Evolutionary conservation across 176 grass and related monocot genomes (phyloP).

Genomic region (Tuctoria greenei): DNA sequence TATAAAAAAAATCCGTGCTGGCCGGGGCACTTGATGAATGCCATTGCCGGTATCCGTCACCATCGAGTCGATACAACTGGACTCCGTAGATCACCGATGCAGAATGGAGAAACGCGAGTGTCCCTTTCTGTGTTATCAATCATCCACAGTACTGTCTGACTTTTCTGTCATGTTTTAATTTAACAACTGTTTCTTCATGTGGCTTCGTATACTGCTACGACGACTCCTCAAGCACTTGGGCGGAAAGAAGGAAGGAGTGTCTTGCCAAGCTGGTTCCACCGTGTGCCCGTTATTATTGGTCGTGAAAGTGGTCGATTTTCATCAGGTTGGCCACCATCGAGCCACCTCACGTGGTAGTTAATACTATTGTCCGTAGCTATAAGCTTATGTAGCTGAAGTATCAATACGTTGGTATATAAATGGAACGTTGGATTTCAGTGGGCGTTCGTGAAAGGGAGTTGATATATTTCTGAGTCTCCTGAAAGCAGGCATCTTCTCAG

Average conservation of each 20-base stretch:
- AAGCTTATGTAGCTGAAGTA: neutral
- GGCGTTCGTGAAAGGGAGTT: too few species aligned
- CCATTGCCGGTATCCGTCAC: neutral
- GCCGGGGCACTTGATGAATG: neutral
- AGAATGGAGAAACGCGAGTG: neutral
- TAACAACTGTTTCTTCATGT: neutral
- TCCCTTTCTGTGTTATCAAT: neutral
- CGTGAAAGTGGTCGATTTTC: neutral
- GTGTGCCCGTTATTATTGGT: neutral
- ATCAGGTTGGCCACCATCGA: neutral
- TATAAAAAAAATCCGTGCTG: neutral
- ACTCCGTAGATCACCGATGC: neutral
- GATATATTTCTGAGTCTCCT: too few species aligned
- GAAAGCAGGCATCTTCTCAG: too few species aligned
- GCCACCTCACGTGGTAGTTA: neutral
- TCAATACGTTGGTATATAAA: too few species aligned
- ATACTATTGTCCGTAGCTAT: neutral
- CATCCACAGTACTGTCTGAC: neutral
- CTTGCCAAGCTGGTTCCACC: neutral
- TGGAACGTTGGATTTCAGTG: too few species aligned
- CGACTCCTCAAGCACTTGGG: neutral
- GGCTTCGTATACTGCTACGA: neutral
- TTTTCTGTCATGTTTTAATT: neutral
- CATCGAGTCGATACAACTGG: neutral
- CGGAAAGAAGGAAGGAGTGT: neutral